A percentile compares a stretch with the other conserved stretches of the same genome.
These are phyloP conservation scores for Kluyveromyces nonfermentans DNA, from an alignment of 805 yeast genomes.

Conservation along the genomic window DNA sequence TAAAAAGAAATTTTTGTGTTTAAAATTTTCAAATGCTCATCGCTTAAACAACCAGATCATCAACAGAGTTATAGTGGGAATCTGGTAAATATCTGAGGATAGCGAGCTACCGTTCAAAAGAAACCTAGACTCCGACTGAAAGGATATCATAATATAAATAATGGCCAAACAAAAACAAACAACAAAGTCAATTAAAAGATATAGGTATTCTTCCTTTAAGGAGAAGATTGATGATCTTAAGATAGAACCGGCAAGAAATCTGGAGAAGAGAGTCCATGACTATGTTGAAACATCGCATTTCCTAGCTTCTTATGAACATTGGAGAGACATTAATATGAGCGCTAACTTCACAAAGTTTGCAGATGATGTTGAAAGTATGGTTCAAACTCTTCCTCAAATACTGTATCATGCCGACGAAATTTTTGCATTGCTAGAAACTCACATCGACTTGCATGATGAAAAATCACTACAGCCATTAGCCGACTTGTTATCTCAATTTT, in stretches of 20 bases:
- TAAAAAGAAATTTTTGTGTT: not conserved
- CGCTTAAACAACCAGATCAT: no score
- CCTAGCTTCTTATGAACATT: constrained; percentile 66
- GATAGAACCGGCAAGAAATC: constrained; percentile 61
- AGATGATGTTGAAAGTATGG: constrained; percentile 41
- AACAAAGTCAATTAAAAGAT: constrained; percentile 48
- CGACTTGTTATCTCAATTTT: constrained; percentile 74
- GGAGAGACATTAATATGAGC: constrained; percentile 81
- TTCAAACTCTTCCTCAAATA: constrained; percentile 72
- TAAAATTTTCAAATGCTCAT: not conserved
- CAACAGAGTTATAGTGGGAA: no score
- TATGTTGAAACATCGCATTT: constrained; percentile 73
- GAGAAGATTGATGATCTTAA: constrained; percentile 77
- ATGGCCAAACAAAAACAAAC: constrained; percentile 36
- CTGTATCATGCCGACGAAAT: constrained; percentile 60
- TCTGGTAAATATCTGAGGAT: not conserved
- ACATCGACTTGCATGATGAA: constrained; percentile 49
- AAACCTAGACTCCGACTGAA: not conserved
- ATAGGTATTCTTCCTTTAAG: constrained; percentile 64
- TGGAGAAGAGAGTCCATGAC: constrained; percentile 53
- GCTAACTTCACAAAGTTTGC: constrained; percentile 58
- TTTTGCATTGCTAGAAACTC: constrained; percentile 40
- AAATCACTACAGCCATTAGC: constrained; percentile 71
- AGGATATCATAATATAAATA: not conserved
- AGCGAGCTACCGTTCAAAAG: not conserved